Evolutionary conservation across 2,329 filamentous ascomycete species (phyloP).

Genomic region (Fusarium irregulare): DNA sequence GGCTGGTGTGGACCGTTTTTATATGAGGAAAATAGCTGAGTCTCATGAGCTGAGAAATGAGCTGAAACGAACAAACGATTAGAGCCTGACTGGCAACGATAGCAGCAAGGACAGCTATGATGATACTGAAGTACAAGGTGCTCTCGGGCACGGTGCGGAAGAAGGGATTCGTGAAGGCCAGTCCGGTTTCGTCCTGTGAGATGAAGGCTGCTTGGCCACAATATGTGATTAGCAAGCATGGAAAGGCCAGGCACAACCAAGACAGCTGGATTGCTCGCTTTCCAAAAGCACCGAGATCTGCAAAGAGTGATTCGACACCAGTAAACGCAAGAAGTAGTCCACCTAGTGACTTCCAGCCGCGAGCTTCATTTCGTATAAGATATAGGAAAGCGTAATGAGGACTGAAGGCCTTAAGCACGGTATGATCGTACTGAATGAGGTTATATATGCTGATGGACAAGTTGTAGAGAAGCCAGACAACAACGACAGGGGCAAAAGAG

Average conservation of each 20-base stretch:
- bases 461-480: slow-evolving; percentile 75
- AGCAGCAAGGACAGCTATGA: slow-evolving; percentile 76
- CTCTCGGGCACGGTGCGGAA: slow-evolving; percentile 76
- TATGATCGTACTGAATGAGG: slow-evolving; percentile 62
- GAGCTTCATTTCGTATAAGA: slow-evolving; percentile 66
- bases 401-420: slow-evolving; percentile 67
- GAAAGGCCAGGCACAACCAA: slow-evolving; percentile 76
- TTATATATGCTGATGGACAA: slow-evolving; percentile 73
- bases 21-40: slow-evolving; percentile 80
- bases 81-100: slow-evolving; percentile 83
- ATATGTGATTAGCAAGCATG: slow-evolving; percentile 74
- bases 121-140: slow-evolving; percentile 73
- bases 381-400: slow-evolving; percentile 71
- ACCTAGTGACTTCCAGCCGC: slow-evolving; percentile 74
- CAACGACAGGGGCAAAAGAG: slow-evolving; percentile 73
- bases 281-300: slow-evolving; percentile 80
- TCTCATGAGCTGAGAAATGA: slow-evolving; percentile 77
- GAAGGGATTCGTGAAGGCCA: slow-evolving; percentile 71
- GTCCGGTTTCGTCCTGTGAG: slow-evolving; percentile 61
- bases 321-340: slow-evolving; percentile 81
- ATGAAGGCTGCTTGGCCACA: slow-evolving; percentile 82
- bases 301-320: slow-evolving; percentile 82
- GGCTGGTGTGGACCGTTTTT: slow-evolving; percentile 77
- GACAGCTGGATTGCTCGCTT: slow-evolving; percentile 76
- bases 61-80: slow-evolving; percentile 79